Evolutionary conservation across 1,284 basidiomycete genomes (phyloP).

Genomic region (Microbotryum silenes-acaulis): DNA sequence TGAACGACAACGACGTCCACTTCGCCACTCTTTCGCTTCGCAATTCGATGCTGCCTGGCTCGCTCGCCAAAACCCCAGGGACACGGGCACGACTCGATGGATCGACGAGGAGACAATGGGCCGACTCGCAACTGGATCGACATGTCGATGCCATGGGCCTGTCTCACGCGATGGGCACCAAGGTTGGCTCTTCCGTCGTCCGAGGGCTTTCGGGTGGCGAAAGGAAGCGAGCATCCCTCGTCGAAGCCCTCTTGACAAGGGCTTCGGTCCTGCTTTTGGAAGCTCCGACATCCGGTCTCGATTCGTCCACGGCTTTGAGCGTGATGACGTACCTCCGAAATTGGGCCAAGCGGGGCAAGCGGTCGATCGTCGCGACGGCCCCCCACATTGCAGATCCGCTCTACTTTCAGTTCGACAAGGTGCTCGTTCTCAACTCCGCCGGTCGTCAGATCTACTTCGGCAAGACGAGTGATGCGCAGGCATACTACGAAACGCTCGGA

Average conservation of each 20-base stretch:
- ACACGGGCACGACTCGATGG: constrained; percentile 42
- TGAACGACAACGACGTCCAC: constrained; percentile 49
- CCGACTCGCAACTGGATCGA: constrained; percentile 47
- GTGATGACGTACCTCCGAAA: constrained; percentile 50
- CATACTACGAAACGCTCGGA: constrained; percentile 69
- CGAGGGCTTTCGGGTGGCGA: constrained; percentile 54
- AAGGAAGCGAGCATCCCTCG: constrained; percentile 49
- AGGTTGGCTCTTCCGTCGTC: constrained; percentile 51
- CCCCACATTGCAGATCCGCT: constrained; percentile 56
- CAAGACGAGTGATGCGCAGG: constrained; percentile 59
- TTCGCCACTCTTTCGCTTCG: constrained; percentile 54
- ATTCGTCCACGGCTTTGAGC: constrained; percentile 52
- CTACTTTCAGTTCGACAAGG: constrained; percentile 53
- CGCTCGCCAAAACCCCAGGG: constrained; percentile 43
- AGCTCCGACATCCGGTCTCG: constrained; percentile 64
- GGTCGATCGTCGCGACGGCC: constrained; percentile 45
- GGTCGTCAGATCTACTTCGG: constrained; percentile 78
- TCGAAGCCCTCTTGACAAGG: constrained; percentile 47
- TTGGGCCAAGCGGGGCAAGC: constrained; percentile 51
- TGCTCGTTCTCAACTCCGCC: constrained; percentile 57
- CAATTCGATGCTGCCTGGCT: constrained; percentile 50
- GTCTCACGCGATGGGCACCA: constrained; percentile 50
- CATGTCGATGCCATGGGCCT: constrained; percentile 37
- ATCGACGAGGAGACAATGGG: constrained; percentile 47
- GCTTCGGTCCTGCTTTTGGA: constrained; percentile 37